Percentiles rank a stretch among this genome's conserved stretches.
Evolutionary conservation across 2,329 filamentous ascomycete genomes (phyloP).

Genomic region (Biscogniauxia sp.): DNA sequence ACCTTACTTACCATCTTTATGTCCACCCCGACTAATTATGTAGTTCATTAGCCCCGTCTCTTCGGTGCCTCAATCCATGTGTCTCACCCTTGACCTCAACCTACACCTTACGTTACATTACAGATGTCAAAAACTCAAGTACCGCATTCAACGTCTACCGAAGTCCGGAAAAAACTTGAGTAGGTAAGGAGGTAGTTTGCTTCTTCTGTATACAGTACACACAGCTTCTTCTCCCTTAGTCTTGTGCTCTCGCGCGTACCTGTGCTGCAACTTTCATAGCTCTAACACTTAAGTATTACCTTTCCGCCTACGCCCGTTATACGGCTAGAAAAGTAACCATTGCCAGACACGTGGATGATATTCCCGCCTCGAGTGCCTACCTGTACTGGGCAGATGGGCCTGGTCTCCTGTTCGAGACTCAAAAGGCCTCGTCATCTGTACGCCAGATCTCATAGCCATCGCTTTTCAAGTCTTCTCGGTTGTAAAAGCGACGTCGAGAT

Average conservation of each 20-base stretch:
- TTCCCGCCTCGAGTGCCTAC: not conserved
- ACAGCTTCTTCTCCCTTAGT: not conserved
- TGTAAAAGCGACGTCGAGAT: constrained; percentile 2
- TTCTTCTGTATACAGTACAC: not conserved
- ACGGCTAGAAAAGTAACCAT: no score
- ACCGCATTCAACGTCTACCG: no score
- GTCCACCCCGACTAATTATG: no score
- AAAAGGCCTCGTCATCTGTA: not conserved
- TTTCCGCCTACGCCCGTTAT: not conserved
- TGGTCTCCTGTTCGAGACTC: not conserved
- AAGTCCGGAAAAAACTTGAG: no score
- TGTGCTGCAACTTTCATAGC: not conserved
- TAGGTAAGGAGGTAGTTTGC: no score
- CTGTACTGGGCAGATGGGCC: not conserved
- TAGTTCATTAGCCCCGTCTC: not conserved
- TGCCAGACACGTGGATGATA: not conserved
- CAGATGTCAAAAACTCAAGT: no score
- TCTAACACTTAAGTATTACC: not conserved
- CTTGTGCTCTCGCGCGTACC: not conserved
- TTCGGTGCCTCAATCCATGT: not conserved
- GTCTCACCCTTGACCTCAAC: not conserved
- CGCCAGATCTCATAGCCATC: not conserved
- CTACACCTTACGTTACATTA: no score
- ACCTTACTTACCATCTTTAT: no score
- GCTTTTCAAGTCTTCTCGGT: not conserved